Conservation (phyloP, 2,329 filamentous ascomycete genomes). For the Fusarium circinatum region DNA sequence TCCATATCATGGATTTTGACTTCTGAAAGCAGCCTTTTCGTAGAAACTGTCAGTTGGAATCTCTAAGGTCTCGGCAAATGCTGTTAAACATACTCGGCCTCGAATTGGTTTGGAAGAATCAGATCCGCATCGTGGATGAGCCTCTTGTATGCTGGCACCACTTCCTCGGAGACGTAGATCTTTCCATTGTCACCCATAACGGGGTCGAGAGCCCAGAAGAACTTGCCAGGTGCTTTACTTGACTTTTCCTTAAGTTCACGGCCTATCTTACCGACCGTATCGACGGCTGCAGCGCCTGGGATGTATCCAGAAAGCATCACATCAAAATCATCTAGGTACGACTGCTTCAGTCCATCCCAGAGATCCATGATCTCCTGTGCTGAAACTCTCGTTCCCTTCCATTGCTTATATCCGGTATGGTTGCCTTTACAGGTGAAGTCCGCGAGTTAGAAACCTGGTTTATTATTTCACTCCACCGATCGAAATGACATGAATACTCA, state of each 20-base stretch:
- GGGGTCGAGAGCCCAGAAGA: constrained; percentile 98
- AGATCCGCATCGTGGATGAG: constrained; percentile 85
- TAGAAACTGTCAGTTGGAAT: neutral
- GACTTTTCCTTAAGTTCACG: constrained; percentile 78
- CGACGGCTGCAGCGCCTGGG: constrained; percentile 84
- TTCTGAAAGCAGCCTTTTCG: constrained; percentile 80
- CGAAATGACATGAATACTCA: constrained; percentile 57
- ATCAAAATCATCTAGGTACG: constrained; percentile 87
- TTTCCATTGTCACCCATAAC: constrained; percentile 98
- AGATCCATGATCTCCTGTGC: constrained; percentile 85
- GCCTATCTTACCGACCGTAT: constrained; percentile 85
- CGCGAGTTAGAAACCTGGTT: constrained; percentile 7
- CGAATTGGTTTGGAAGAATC: constrained; percentile 96
- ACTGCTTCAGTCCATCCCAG: constrained; percentile 85
- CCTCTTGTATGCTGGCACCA: constrained; percentile 88
- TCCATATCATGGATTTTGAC: constrained; percentile 81
- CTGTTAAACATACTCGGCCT: constrained; percentile 79
- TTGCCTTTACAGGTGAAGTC: constrained; percentile 72
- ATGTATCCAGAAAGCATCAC: constrained; percentile 96
- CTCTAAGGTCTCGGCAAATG: neutral
- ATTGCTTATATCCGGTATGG: constrained; percentile 90
- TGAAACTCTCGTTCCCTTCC: constrained; percentile 84
- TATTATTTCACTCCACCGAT: neutral
- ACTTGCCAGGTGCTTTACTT: constrained; percentile 72
- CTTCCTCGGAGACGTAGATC: constrained; percentile 90